Base-by-base conservation (phyloP, 768 basidiomycete species). In the Gelatoporia subvermispora region DNA sequence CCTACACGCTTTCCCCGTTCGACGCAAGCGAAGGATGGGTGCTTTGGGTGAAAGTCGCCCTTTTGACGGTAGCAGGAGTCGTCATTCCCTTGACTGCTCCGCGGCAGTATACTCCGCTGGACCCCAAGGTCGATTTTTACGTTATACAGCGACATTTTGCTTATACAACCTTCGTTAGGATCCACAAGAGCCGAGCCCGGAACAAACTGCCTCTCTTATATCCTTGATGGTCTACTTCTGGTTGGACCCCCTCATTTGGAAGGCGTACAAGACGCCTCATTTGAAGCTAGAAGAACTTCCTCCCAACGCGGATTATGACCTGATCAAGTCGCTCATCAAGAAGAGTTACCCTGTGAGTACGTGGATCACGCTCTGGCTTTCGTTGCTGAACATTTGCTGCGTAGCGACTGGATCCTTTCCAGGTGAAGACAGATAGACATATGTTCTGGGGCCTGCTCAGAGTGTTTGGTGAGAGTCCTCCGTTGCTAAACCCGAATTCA, bases 1-100 rank as follows among this genome's bases (percentile, higher is more conserved):
- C 81, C 0, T 83, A 69, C 62, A 70, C 68, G 16, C 63, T 72
- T 18, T 34, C 47, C 13, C 79, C 82, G 7, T 50, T 66, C n/a
- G 85, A 87, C 54, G 55, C 60, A 2, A 58, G 59, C 1, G 77
- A 78, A 54, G 75, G 79, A 5, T 51, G 60, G 43, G 49, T 79
- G 34, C 60, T 84, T n/a, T 85, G 84, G 83, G 62, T 65, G 2
- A 76, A 82, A 58, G 48, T 82, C 4, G 58, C 51, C n/a, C 42
- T 79, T 13, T 68, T 85, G 13, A 54, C 69, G 8, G 23, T 77
- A 5, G 75, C 68, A 8, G 72, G 70, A 7, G 63, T 77, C 2
- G 47, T 76, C 10, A 64, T 85, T 24, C 85, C 85, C 22, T 62
- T 84, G 15, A 49, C 78, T 38, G 67, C 75, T 36, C 84, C 85